Percentiles rank a stretch among this genome's conserved stretches.
Evolutionary conservation across 176 grass and related monocot species (phyloP).

Genomic region (Cocos nucifera): DNA sequence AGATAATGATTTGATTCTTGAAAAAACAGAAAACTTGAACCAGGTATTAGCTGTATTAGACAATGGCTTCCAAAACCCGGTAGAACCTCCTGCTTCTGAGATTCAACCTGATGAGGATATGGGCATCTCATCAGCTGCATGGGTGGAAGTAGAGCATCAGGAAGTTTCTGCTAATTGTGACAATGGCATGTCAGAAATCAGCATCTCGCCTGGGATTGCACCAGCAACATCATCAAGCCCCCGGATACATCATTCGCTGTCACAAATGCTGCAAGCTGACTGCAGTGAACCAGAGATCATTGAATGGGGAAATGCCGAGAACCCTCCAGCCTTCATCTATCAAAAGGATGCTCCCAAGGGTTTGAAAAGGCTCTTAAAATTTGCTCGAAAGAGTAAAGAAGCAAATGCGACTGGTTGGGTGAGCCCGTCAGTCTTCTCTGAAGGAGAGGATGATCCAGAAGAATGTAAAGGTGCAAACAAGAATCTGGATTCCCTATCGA

Average conservation of each 20-base stretch:
- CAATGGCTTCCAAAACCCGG: conserved; percentile 29
- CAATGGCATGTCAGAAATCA: conserved; percentile 30
- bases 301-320: conserved; percentile 99
- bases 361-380: conserved; percentile 96
- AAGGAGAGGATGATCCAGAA: conserved; percentile 94
- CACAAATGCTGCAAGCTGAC: conserved; percentile 99
- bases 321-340: conserved; percentile 91
- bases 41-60: conserved; percentile 45
- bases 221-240: conserved; percentile 66
- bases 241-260: conserved; percentile 78
- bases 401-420: conserved; percentile 48
- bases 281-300: conserved; percentile 86
- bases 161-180: conserved; percentile 44
- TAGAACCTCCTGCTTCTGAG: conserved; percentile 38
- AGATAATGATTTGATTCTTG: conserved; percentile 72
- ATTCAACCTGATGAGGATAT: conserved; percentile 73
- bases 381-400: conserved; percentile 97
- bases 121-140: conserved; percentile 89
- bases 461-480: conserved; percentile 44
- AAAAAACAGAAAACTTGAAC: conserved; percentile 63
- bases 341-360: conserved; percentile 97
- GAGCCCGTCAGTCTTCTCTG: conserved; percentile 71
- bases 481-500: conserved; percentile 19
- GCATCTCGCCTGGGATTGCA: conserved; percentile 32
- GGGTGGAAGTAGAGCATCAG: conserved; percentile 82